Evolutionary conservation across 768 basidiomycete species (phyloP), one percentile per base, ranked within the genome.

Genomic region (Cystobasidium ongulense): DNA sequence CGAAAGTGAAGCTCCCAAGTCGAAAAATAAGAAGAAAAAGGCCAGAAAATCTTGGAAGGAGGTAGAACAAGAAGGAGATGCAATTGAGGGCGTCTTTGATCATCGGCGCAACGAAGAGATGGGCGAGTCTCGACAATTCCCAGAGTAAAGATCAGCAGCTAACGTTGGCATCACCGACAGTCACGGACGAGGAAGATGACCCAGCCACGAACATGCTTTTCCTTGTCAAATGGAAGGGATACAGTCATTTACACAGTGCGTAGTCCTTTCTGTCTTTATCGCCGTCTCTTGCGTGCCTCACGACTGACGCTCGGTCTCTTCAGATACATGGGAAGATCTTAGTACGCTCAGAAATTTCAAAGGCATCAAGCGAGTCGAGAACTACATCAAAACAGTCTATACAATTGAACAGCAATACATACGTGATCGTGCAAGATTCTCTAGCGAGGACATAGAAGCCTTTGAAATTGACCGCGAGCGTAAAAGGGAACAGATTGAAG

Each of bases 151-250:
- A 35, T 39, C 33, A 13, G 25, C 75, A 77, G 21, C 41, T 21
- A 29, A 33, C 17, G 36, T 29, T n/a, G 3, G 33, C 71, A 31
- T 33, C 31, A 18, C 59, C 25, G 39, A n/a, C 67, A 52, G 62
- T 13, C 18, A 71, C 68, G 57, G 74, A 76, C 66, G 27, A 66
- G 25, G 70, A 64, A 39, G 70, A 74, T 59, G 39, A 71, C 54
- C 74, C 79, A 76, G 35, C 78, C 46, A 35, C 52, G 68, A 70
- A 29, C 65, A 74, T 77, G 1, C 79, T 93, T 64, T 99, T 90
- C 84, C 92, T 97, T 81, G 93, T 99, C 84, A 99, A 99, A 82
- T 99, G 96, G 96, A 97, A 98, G 82, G 88, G 88, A 78, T 98
- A 93, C 82, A 96, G 93, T 11, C 95, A 98, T 81, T 85, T 98